Conservation (phyloP, 345 rosid genomes). For the Sonneratia alba region DNA sequence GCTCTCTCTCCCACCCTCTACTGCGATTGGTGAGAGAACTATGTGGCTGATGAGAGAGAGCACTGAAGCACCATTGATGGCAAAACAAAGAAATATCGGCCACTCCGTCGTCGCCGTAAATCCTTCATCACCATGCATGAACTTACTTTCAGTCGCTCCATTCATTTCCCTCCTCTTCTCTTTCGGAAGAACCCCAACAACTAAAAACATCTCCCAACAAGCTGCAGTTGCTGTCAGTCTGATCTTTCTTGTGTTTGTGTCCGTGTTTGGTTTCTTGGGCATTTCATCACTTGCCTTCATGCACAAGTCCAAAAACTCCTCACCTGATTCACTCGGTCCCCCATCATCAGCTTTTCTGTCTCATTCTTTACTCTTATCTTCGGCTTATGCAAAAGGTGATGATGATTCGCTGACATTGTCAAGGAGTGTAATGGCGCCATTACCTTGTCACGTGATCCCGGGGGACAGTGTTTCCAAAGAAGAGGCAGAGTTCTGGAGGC, state of each 20-base stretch:
- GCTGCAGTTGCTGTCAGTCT: slow-evolving; percentile 11
- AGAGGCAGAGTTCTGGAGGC: slow-evolving; percentile 70
- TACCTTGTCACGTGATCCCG: neutral
- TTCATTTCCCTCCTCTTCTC: slow-evolving; percentile 49
- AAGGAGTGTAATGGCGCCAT: slow-evolving; percentile 3
- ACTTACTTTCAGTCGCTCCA: slow-evolving; percentile 45
- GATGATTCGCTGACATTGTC: neutral
- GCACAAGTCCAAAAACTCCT: slow-evolving; percentile 33
- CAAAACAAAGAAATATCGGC: slow-evolving; percentile 29
- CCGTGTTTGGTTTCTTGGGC: slow-evolving; percentile 40
- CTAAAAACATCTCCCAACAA: slow-evolving; percentile 3
- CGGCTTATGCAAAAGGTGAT: neutral
- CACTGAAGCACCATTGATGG: slow-evolving; percentile 23
- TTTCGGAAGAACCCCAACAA: slow-evolving; percentile 30
- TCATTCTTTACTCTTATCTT: slow-evolving; percentile 1
- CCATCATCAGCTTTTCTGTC: slow-evolving; percentile 16
- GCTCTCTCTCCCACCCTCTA: neutral
- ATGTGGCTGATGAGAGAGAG: neutral
- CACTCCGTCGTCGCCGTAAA: slow-evolving; percentile 2
- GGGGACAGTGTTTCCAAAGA: neutral
- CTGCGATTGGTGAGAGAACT: no score
- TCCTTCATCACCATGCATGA: slow-evolving; percentile 28
- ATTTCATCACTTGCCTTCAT: slow-evolving; percentile 36
- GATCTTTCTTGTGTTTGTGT: neutral
- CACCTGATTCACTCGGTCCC: slow-evolving; percentile 47